These are phyloP conservation scores for Lasiosphaeria ovina DNA, from an alignment of 495 filamentous ascomycete species.

Conservation along the genomic window DNA sequence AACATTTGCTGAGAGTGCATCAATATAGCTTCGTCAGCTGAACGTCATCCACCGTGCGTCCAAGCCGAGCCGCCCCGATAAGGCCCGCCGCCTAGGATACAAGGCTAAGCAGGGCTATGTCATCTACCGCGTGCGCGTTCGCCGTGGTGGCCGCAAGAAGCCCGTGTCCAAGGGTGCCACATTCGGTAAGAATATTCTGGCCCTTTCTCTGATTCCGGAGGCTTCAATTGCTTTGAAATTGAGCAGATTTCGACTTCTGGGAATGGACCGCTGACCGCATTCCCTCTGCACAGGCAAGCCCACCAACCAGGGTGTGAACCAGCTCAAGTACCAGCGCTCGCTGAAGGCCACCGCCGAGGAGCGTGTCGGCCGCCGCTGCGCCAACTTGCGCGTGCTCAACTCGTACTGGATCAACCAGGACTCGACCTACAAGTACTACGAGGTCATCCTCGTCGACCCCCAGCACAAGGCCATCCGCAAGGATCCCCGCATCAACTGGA, in stretches of 20 bases:
- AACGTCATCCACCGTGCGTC: slow-evolving; percentile 99
- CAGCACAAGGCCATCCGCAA: slow-evolving; percentile 99
- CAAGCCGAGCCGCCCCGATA: slow-evolving; percentile 96
- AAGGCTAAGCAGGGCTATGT: slow-evolving; percentile 99
- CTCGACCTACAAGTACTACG: slow-evolving; percentile 99
- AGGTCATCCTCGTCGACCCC: slow-evolving; percentile 99
- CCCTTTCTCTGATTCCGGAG: slow-evolving; percentile 1
- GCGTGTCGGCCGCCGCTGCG: slow-evolving; percentile 97
- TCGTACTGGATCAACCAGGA: slow-evolving; percentile 99
- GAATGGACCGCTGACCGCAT: slow-evolving; percentile 19
- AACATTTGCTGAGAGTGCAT: slow-evolving; percentile 99
- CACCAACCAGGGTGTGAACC: slow-evolving; percentile 99
- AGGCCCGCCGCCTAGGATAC: slow-evolving; percentile 99
- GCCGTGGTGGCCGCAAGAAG: slow-evolving; percentile 95
- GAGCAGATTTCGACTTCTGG: neutral
- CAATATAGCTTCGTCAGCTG: slow-evolving; percentile 98
- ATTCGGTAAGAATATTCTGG: slow-evolving; percentile 65
- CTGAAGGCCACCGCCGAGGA: slow-evolving; percentile 96
- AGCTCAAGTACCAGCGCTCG: slow-evolving; percentile 99
- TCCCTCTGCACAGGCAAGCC: slow-evolving; percentile 72
- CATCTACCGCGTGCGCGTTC: slow-evolving; percentile 97
- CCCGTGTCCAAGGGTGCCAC: slow-evolving; percentile 97
- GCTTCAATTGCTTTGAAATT: neutral
- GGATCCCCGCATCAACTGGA: slow-evolving; percentile 99
- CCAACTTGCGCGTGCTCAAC: slow-evolving; percentile 98